Evolutionary conservation across 2,329 filamentous ascomycete genomes (phyloP).

Genomic region (Ceratocystis alfenasii): DNA sequence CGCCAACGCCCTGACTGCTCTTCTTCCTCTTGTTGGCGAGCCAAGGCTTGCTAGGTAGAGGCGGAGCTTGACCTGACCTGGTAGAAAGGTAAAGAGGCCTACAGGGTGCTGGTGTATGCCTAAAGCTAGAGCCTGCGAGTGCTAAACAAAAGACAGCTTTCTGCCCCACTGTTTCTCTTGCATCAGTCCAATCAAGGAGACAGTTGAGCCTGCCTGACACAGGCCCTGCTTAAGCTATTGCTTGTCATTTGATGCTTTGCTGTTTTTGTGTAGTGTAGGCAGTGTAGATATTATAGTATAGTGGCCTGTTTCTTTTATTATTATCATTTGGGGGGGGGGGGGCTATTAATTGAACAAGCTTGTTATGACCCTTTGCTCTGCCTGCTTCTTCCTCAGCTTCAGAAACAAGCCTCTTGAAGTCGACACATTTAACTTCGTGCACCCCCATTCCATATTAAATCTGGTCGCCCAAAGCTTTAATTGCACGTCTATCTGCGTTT

Average conservation of each 20-base stretch:
- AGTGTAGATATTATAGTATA: neutral
- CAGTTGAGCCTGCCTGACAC: neutral
- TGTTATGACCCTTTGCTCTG: neutral
- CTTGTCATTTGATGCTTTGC: neutral
- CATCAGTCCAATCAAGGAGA: neutral
- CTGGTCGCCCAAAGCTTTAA: neutral
- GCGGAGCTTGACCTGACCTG: neutral
- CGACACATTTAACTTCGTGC: constrained; percentile 1
- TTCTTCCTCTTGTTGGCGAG: neutral
- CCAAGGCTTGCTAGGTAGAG: neutral
- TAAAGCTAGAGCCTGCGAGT: neutral
- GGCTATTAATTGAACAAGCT: neutral
- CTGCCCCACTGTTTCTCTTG: neutral
- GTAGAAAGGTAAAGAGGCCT: neutral
- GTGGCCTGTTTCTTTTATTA: constrained; percentile 6
- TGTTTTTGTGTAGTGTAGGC: neutral
- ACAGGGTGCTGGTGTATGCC: neutral
- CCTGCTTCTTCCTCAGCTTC: neutral
- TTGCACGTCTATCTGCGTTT: constrained; percentile 5
- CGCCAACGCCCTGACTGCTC: no score
- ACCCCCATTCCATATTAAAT: neutral
- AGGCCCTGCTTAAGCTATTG: neutral
- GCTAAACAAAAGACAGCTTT: neutral
- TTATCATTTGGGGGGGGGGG: neutral
- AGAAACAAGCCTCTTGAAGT: neutral